Percentiles rank a stretch among this genome's conserved stretches.
These are phyloP conservation scores for Fistulinella cinereoalba DNA, from an alignment of 1,284 basidiomycete species.

Conservation along the genomic window DNA sequence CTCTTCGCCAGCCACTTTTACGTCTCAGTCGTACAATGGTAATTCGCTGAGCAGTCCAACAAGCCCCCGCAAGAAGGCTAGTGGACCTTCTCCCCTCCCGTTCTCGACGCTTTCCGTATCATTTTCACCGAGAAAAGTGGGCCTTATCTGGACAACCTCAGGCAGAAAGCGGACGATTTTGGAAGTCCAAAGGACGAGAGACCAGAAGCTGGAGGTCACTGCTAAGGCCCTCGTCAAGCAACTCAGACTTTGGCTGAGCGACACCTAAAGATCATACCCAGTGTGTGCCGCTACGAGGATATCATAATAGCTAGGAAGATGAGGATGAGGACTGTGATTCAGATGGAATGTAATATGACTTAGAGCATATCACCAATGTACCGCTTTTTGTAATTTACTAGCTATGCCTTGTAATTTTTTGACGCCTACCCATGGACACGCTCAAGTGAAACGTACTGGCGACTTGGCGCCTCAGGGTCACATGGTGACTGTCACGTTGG, in stretches of 20 bases:
- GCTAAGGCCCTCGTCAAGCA: conserved; percentile 52
- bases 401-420: too few species aligned
- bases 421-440: too few species aligned
- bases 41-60: conserved; percentile 2
- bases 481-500: too few species aligned
- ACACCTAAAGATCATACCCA: conserved; percentile 8
- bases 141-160: conserved; percentile 44
- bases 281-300: too few species aligned
- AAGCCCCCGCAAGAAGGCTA: conserved; percentile 1
- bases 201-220: conserved; percentile 57
- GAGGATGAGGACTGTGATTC: too few species aligned
- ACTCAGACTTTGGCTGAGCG: conserved; percentile 31
- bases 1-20: conserved; percentile 8
- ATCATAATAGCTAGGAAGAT: too few species aligned
- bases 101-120: conserved; percentile 54
- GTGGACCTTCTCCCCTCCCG: conserved; percentile 39
- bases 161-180: conserved; percentile 54
- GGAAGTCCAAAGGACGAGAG: conserved; percentile 48
- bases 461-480: too few species aligned
- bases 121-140: conserved; percentile 57
- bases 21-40: not conserved
- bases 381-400: not conserved
- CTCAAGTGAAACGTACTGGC: too few species aligned
- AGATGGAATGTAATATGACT: too few species aligned
- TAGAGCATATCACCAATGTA: too few species aligned